Evolutionary conservation across 2,329 filamentous ascomycete genomes (phyloP).

Genomic region (Zymoseptoria passerinii): DNA sequence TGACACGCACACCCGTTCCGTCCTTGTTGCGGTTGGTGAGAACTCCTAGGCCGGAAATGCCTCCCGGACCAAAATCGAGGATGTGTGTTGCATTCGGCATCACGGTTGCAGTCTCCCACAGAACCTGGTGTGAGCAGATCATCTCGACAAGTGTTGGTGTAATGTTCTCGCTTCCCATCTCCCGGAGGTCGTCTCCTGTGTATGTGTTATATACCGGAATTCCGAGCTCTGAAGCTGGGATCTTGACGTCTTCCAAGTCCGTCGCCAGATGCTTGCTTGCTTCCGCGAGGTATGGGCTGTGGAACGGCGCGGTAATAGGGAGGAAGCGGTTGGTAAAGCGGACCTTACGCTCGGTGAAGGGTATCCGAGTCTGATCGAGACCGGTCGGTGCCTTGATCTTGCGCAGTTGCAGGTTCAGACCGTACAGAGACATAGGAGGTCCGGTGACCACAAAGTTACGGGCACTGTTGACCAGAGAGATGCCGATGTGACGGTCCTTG

Average conservation of each 20-base stretch:
- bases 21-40: conserved; percentile 99
- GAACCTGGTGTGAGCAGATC: conserved; percentile 87
- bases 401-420: conserved; percentile 85
- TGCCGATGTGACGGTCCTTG: conserved; percentile 81
- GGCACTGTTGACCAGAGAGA: conserved; percentile 93
- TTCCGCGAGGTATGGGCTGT: conserved; percentile 84
- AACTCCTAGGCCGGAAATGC: conserved; percentile 90
- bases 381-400: conserved; percentile 98
- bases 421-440: conserved; percentile 90
- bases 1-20: conserved; percentile 91
- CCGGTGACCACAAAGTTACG: conserved; percentile 96
- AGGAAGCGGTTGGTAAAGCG: conserved; percentile 96
- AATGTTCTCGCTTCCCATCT: conserved; percentile 60
- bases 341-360: conserved; percentile 90
- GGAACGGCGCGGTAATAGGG: conserved; percentile 95
- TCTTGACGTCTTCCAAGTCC: conserved; percentile 74
- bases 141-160: conserved; percentile 81
- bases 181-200: conserved; percentile 74
- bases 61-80: conserved; percentile 91
- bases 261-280: conserved; percentile 76
- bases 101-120: conserved; percentile 91
- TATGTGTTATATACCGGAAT: conserved; percentile 88
- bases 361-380: conserved; percentile 87
- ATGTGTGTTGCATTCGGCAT: conserved; percentile 91
- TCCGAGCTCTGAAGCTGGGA: conserved; percentile 63